phyloP scores from a whole-genome alignment of 139 green algal genomes.

The Chlamydomonas sphaeroides region DNA sequence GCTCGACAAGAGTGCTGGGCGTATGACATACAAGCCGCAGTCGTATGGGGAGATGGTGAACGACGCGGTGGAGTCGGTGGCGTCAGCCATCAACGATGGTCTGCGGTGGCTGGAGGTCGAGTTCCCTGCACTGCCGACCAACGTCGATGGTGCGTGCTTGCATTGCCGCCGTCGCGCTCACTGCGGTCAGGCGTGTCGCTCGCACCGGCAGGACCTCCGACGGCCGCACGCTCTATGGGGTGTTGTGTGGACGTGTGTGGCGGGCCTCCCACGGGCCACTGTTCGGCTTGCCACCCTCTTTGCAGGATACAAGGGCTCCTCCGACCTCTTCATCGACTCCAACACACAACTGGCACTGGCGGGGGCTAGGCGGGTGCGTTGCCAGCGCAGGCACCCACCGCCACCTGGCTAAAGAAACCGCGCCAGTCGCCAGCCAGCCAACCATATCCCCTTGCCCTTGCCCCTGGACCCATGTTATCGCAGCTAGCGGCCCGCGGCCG shows the following conservation, averaged over 20 bases:
- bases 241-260: too few species aligned
- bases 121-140: constrained; percentile 81
- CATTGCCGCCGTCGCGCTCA: too few species aligned
- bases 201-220: too few species aligned
- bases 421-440: too few species aligned
- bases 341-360: constrained; percentile 89
- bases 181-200: too few species aligned
- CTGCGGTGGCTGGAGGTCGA: constrained; percentile 84
- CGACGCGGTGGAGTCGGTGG: constrained; percentile 73
- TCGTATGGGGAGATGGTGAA: constrained; percentile 79
- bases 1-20: constrained; percentile 48
- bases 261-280: too few species aligned
- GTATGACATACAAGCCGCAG: constrained; percentile 76
- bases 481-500: constrained; percentile 70
- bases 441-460: too few species aligned
- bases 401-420: too few species aligned
- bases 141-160: constrained; percentile 75
- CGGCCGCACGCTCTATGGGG: background rate
- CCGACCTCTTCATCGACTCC: constrained; percentile 91
- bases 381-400: too few species aligned
- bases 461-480: background rate
- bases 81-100: constrained; percentile 73
- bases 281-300: too few species aligned
- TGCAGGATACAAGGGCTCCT: constrained; percentile 86
- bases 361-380: constrained; percentile 66